These are phyloP conservation scores for Casuarina equisetifolia DNA, from an alignment of 306 rosid species.

Conservation along the genomic window DNA sequence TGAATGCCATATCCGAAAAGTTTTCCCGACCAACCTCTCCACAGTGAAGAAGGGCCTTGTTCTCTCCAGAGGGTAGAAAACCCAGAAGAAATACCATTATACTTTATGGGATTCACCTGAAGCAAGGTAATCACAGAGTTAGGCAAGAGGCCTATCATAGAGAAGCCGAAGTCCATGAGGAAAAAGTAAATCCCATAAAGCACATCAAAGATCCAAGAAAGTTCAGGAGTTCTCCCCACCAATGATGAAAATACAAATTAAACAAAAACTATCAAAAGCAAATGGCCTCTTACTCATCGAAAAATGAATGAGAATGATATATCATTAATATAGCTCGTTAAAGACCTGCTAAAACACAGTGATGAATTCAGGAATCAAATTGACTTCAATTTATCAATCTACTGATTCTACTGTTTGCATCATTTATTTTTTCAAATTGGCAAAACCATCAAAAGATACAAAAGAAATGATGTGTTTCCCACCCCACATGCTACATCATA, in stretches of 20 bases:
- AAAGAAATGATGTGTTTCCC: not conserved
- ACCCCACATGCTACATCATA: not conserved
- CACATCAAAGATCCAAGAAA: not conserved
- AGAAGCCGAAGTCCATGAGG: not conserved
- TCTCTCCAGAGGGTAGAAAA: conserved; percentile 63
- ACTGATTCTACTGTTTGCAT: not conserved
- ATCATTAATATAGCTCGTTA: not conserved
- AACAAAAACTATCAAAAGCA: not conserved
- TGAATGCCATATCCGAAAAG: conserved; percentile 69
- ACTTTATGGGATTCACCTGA: conserved; percentile 63
- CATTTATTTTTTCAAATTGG: not conserved
- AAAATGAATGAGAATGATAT: not conserved
- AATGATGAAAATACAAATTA: not conserved
- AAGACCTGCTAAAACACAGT: not conserved
- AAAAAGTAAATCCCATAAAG: not conserved
- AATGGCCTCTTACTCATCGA: not conserved
- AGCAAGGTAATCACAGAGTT: not conserved
- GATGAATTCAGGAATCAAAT: not conserved
- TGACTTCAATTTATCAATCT: not conserved
- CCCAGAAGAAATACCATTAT: conserved; percentile 55
- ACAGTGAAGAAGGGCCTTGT: conserved; percentile 63
- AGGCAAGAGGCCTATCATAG: not conserved
- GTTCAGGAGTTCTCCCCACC: not conserved
- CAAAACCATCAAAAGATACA: not conserved
- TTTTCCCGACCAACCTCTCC: conserved; percentile 88